These are phyloP conservation scores for Spathaspora girioi DNA, from an alignment of 805 yeast species.

Conservation along the genomic window DNA sequence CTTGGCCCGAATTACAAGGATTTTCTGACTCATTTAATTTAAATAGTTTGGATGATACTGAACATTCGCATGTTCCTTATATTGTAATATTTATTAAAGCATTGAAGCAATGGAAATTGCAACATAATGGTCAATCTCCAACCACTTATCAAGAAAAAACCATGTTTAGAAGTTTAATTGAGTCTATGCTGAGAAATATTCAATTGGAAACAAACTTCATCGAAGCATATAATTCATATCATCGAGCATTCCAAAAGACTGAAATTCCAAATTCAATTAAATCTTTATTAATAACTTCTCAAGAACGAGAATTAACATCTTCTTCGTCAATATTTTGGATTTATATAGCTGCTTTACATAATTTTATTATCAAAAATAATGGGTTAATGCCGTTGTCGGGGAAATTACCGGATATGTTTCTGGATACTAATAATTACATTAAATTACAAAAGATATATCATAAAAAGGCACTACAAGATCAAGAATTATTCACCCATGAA, in stretches of 20 bases:
- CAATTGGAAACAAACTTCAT: slow-evolving; percentile 48
- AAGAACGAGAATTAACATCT: slow-evolving; percentile 10
- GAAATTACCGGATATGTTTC: slow-evolving; percentile 82
- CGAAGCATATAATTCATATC: slow-evolving; percentile 34
- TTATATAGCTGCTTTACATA: slow-evolving; percentile 49
- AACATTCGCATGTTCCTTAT: slow-evolving; percentile 67
- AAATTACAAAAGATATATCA: slow-evolving; percentile 55
- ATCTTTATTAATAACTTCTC: slow-evolving; percentile 18
- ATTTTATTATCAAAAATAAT: slow-evolving; percentile 37
- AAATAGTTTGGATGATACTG: slow-evolving; percentile 38
- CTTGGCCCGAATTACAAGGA: slow-evolving; percentile 66
- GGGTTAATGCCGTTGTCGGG: slow-evolving; percentile 68
- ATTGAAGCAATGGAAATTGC: slow-evolving; percentile 37
- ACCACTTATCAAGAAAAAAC: slow-evolving; percentile 36
- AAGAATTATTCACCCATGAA: slow-evolving; percentile 30
- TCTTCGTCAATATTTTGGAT: slow-evolving; percentile 55
- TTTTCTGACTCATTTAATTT: slow-evolving; percentile 52
- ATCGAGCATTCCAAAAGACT: slow-evolving; percentile 35
- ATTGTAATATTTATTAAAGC: slow-evolving; percentile 58
- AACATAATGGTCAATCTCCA: slow-evolving; percentile 29
- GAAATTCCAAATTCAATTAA: slow-evolving; percentile 26
- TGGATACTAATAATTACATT: slow-evolving; percentile 63
- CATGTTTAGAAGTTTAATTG: slow-evolving; percentile 34
- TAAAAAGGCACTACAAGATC: slow-evolving; percentile 51
- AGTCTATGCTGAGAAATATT: slow-evolving; percentile 39